Evolutionary conservation across 768 basidiomycete species (phyloP), one percentile per base, ranked within the genome.

Genomic region (Serpula lacrymans): DNA sequence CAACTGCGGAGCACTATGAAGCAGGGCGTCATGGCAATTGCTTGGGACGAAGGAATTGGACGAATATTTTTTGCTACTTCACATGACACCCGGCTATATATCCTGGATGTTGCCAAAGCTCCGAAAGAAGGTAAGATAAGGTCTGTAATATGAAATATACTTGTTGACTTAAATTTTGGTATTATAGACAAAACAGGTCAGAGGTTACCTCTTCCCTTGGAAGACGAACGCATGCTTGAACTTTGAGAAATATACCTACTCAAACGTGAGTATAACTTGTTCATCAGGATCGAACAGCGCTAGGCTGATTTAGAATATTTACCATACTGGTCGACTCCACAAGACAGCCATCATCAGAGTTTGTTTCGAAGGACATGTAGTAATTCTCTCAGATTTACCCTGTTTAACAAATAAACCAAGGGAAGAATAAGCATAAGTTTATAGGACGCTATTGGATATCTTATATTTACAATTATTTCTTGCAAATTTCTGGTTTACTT

Each of bases 41-140:
- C 76, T 6, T 86, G 79, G 78, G 83, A 86, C 45, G 82, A 85
- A 55, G 64, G 69, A 17, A 77, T 75, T 10, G 82, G 82, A 3
- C 67, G 81, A 27, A 65, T 84, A 11, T 75, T 76, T 48, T 59
- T 82, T 6, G 72, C 74, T 32, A 62, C 67, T 23, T 66, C 65
- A 10, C 50, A 68, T 6, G 69, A 69, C 21, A 39, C 60, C 3
- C 44, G 57, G 11, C 62, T 82, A 30, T 57, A 65, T 23, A 66
- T 82, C 24, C 51, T 75, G 41, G 80, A 82, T 50, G 72, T 75
- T 34, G 71, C 71, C 6, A 50, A 54, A 34, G 57, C 59, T 5
- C 67, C 64, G 2, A 42, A 51, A 10, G 55, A 60, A 49, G 59
- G 68, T 69, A 34, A 24, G 60, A 42, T 14, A 18, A 29, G 7